Percentiles rank a stretch among this genome's conserved stretches.
These are phyloP conservation scores for Ganoderma resinaceum DNA, from an alignment of 1,284 basidiomycete species.

Conservation along the genomic window DNA sequence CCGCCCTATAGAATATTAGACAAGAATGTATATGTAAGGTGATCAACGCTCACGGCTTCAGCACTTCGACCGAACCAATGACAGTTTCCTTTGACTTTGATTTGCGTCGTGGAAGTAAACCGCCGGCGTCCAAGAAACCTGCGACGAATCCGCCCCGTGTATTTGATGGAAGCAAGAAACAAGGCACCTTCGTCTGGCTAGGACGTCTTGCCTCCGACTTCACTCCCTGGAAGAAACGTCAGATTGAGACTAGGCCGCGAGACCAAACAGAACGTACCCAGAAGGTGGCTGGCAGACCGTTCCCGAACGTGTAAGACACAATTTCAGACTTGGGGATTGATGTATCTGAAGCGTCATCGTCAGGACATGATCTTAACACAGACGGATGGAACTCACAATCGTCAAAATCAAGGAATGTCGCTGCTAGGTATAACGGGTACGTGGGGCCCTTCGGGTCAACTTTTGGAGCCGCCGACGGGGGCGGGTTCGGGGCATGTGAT, in stretches of 20 bases:
- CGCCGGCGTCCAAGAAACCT: conserved; percentile 53
- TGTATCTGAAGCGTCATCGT: conserved; percentile 28
- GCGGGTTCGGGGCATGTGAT: conserved; percentile 21
- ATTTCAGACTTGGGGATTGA: conserved; percentile 39
- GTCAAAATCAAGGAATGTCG: conserved; percentile 62
- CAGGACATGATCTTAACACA: not conserved
- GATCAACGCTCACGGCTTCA: conserved; percentile 57
- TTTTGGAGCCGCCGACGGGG: conserved; percentile 32
- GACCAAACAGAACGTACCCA: conserved; percentile 40
- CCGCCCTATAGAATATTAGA: conserved; percentile 49
- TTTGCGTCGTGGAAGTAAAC: conserved; percentile 43
- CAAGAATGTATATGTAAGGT: not conserved
- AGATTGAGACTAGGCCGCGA: not conserved
- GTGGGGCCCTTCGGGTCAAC: conserved; percentile 31
- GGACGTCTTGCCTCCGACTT: conserved; percentile 45
- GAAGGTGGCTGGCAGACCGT: conserved; percentile 6
- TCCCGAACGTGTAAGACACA: conserved; percentile 32
- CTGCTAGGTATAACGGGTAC: conserved; percentile 52
- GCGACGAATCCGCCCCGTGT: conserved; percentile 45
- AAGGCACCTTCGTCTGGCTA: conserved; percentile 49
- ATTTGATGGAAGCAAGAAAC: conserved; percentile 46
- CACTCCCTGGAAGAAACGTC: not conserved
- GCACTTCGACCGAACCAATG: conserved; percentile 57
- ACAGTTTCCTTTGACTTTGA: conserved; percentile 47
- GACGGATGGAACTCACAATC: conserved; percentile 55